Base-by-base conservation (phyloP, 345 rosid genomes). In the Populus tremula region DNA sequence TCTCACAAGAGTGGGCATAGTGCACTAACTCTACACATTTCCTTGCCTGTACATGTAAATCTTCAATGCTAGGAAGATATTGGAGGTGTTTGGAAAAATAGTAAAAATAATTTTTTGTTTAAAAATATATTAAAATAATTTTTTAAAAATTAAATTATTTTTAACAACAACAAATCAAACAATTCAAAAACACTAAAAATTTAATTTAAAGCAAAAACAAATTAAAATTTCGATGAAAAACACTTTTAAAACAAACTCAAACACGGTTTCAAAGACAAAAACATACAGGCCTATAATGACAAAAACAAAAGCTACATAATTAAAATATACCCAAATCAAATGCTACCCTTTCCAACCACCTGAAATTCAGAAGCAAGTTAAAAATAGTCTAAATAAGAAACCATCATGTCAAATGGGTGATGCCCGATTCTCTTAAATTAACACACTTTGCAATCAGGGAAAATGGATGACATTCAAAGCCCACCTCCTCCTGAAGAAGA, bases 391-490 rank as follows among this genome's bases (percentile, higher is more conserved):
- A 45, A 78, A 56, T 36, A 53, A 53, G 20, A 72, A 77, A 83
- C 77, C 79, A 80, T 62, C 70, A 79, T 43, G 76, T 68, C 65
- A 74, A 35, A 65, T 79, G 69, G 71, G 56, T 29, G 65, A 73
- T 25, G 39, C 71, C 65, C 62, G 45, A 41, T 45, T 74, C 76
- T 68, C 65, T 33, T 3, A 76, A 67, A 70, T 54, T 70, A 71
- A 81, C 84, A 76, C 84, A 80, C 82, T 77, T 75, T 14, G 63
- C 50, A 81, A 81, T 77, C 84, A 69, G 49, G 76, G 79, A 33
- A 68, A 70, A 53, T 75, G 75, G 82, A 90, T 87, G 91, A 88
- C 90, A 90, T 87, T 88, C 91, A 87, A 84, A 87, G 87, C 86
- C 91, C 91, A 87, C 89, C 90, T 84, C 93, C 91, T 77, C 79